Base-by-base conservation (phyloP, 2,329 filamentous ascomycete genomes). In the Paramyrothecium sp. region DNA sequence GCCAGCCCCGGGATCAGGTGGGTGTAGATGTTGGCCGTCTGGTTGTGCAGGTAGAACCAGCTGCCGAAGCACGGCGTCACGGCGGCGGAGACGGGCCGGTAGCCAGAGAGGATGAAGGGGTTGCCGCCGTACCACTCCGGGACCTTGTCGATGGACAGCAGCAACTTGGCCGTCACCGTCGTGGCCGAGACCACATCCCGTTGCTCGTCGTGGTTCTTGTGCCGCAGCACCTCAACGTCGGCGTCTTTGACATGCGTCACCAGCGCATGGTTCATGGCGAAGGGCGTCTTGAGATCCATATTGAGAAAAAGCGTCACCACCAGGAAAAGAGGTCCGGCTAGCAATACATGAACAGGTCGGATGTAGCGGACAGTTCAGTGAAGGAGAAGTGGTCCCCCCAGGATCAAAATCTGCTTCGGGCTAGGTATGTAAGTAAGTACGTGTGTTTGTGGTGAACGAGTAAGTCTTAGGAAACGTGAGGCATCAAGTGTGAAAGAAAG, bases 1-100 rank as follows among this genome's bases (percentile, higher is more conserved):
- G 70, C 20, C 3, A 78, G 46, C 12, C 71, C 76, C 0, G 80
- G 79, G 2, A 82, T 60, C 4, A 82, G 69, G 62, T 73, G 69
- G 16, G 69, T 63, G 60, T 65, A 69, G 57, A 72, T 72, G 60
- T 72, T 72, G 58, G 67, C 58, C 3, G 68, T 64, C 57, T 73
- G 68, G 57, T 72, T 73, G 62, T 73, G 69, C 16, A 72, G 41
- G 61, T 77, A 75, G 2, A 64, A 59, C 69, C 71, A 74, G 55
- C 77, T 80, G 23, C 62, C 54, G 53, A 80, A 63, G 55, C 71
- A 81, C 12, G 58, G 59, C 2, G 51, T 56, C 22, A 60, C 63
- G 1, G 78, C 80, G 54, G 69, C 63, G 3, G 71, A 74, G 23
- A 73, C 69, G 4, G 74, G 75, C n/a, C 78, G 74, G 51, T 53